Evolutionary conservation across 164 flowering plant genomes (phyloP), one percentile per base, ranked within the genome.

Genomic region (Cinnamomum micranthum): DNA sequence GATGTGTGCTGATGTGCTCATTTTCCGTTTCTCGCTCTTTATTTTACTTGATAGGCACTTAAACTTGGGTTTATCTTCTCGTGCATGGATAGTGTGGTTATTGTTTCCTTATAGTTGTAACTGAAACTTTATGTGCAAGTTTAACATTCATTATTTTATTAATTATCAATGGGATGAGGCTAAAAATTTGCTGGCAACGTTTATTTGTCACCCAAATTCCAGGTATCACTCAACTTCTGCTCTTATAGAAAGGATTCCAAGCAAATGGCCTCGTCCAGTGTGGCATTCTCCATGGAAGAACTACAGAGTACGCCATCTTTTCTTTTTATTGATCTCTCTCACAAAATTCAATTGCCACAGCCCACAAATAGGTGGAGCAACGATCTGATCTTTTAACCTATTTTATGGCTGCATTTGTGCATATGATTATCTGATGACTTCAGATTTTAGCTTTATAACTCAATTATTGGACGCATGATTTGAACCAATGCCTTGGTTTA

Each of bases 211-310:
- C 60, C 31, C 74, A 59, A 60, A 35, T 55, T 59, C 22, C 72
- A 93, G 98, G 86, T 90, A 88, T 79, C 75, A 83, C 6, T 87
- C 99, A 75, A 94, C 98, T 28, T 84, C 97, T 75, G 98, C 99
- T 60, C 76, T 96, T 73, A 88, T 96, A 86, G 99, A 96, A 84
- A 89, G 99, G 84, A 90, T 96, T 69, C 97, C 99, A 73, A 96
- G 99, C 83, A 92, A 75, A 84, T 96, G 99, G 99, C 99, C 99
- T 6, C 95, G 98, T 62, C 99, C 99, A 68, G 91, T 81, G 52
- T 96, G 99, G 99, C 99, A 77, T 92, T 77, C 97, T 73, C 99
- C 99, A 73, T 94, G 99, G 99, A 96, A 88, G 86, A 94, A 87
- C 81, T 96, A 96, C 77, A 86, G 99, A 86, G 99, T 96, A 77